Conservation (phyloP, 139 green algal genomes). For the Micractinium conductrix region DNA sequence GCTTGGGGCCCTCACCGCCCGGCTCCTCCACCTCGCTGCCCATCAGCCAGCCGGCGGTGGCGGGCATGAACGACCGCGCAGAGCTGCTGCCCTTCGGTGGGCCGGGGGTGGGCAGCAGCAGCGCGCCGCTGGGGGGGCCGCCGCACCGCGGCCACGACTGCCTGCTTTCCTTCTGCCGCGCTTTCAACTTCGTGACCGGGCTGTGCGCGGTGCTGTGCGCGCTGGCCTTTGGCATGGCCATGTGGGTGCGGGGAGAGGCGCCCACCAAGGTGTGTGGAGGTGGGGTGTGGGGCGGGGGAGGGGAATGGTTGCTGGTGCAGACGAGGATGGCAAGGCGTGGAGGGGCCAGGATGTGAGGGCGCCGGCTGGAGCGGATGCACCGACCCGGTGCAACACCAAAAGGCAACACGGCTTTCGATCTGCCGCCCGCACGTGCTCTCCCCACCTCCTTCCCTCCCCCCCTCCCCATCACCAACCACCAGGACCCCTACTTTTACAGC, state of each 20-base stretch:
- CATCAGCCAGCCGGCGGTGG: background rate
- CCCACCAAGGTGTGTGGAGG: constrained; percentile 8
- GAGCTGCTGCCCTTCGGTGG: constrained; percentile 18
- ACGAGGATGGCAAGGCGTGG: too few relatives aligned
- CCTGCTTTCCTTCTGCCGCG: constrained; percentile 32
- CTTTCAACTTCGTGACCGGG: constrained; percentile 44
- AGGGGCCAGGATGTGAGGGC: too few relatives aligned
- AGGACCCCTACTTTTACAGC: constrained; percentile 32
- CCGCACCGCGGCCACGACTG: constrained; percentile 9
- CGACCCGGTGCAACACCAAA: too few relatives aligned
- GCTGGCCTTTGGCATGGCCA: constrained; percentile 32
- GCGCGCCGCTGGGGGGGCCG: background rate
- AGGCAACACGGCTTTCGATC: too few relatives aligned
- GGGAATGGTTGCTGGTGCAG: background rate
- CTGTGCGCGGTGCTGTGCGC: constrained; percentile 38
- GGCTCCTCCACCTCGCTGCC: background rate
- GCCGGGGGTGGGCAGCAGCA: background rate
- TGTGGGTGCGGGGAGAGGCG: constrained; percentile 6
- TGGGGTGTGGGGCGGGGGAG: background rate
- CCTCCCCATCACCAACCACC: too few relatives aligned
- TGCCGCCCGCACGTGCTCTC: background rate
- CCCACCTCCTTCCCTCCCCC: background rate
- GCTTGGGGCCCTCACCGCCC: background rate
- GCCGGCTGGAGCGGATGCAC: too few relatives aligned
- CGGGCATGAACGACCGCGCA: background rate